These are phyloP conservation scores for Lasiodiplodia gonubiensis DNA, from an alignment of 2,329 filamentous ascomycete genomes.

Conservation along the genomic window DNA sequence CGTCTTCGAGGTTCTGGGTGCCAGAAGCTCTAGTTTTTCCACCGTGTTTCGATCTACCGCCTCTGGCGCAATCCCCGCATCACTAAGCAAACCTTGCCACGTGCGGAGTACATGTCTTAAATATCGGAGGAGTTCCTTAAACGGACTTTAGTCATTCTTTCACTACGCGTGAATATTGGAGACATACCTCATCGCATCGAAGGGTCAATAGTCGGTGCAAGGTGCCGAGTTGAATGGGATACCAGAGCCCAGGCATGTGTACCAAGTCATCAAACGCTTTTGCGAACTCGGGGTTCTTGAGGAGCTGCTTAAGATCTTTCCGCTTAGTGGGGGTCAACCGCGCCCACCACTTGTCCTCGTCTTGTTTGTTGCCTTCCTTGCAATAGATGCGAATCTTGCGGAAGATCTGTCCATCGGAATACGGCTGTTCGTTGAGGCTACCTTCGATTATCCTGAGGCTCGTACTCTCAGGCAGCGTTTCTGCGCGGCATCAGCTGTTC, in stretches of 20 bases:
- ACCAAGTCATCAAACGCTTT: constrained; percentile 33
- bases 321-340: constrained; percentile 30
- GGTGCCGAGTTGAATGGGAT: constrained; percentile 33
- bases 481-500: not conserved
- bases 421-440: constrained; percentile 32
- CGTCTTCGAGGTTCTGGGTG: constrained; percentile 16
- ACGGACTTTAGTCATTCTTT: too few relatives aligned
- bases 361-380: constrained; percentile 20
- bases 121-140: constrained; percentile 29
- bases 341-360: constrained; percentile 33
- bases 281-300: constrained; percentile 30
- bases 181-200: constrained; percentile 34
- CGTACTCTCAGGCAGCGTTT: not conserved
- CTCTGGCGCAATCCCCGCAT: not conserved
- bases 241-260: constrained; percentile 34
- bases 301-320: constrained; percentile 34
- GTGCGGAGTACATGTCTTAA: constrained; percentile 23
- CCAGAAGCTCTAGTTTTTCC: constrained; percentile 28
- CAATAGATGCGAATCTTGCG: constrained; percentile 35
- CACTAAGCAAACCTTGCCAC: constrained; percentile 7
- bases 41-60: constrained; percentile 29
- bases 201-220: constrained; percentile 34
- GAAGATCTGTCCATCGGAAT: constrained; percentile 34
- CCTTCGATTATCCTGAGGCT: constrained; percentile 31
- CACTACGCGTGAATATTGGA: too few relatives aligned